Conservation (phyloP, 768 basidiomycete species). For the Cystofilobasidium macerans region DNA sequence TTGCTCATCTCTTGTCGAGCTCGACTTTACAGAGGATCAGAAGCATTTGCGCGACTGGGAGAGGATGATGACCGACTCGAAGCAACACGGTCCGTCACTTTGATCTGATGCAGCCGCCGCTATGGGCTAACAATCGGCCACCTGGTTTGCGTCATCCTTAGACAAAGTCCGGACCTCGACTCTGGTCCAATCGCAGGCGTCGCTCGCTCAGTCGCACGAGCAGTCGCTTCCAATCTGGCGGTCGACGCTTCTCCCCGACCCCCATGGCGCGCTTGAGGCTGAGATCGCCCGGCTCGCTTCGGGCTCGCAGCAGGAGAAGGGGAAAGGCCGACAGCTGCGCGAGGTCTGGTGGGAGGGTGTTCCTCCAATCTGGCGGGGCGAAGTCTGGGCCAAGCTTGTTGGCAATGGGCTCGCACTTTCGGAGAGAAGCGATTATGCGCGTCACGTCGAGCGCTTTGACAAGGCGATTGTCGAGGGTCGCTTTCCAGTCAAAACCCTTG, state of each 20-base stretch:
- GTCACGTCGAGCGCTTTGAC: conserved; percentile 16
- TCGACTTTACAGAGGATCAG: conserved; percentile 5
- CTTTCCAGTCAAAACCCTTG: conserved; percentile 2
- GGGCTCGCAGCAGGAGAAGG: neutral
- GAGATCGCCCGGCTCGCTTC: neutral
- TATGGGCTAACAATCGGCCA: no score
- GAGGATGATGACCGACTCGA: conserved; percentile 16
- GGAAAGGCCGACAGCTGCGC: neutral
- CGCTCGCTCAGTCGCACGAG: neutral
- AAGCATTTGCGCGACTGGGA: conserved; percentile 15
- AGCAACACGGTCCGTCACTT: conserved; percentile 1
- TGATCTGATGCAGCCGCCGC: no score
- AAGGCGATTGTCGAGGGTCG: conserved; percentile 6
- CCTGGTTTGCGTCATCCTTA: no score
- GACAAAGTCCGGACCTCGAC: neutral
- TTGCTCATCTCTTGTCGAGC: neutral
- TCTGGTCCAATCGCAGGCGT: neutral
- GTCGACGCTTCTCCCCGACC: conserved; percentile 9
- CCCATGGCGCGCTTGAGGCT: neutral
- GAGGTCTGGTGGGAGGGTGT: conserved; percentile 22
- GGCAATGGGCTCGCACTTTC: conserved; percentile 11
- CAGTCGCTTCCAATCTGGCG: conserved; percentile 4
- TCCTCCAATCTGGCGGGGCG: conserved; percentile 9
- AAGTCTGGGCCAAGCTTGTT: conserved; percentile 19
- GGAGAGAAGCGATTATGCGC: neutral